These are phyloP conservation scores for Conticribra guillardii DNA, from an alignment of 108 stramenopile genomes.

Conservation along the genomic window DNA sequence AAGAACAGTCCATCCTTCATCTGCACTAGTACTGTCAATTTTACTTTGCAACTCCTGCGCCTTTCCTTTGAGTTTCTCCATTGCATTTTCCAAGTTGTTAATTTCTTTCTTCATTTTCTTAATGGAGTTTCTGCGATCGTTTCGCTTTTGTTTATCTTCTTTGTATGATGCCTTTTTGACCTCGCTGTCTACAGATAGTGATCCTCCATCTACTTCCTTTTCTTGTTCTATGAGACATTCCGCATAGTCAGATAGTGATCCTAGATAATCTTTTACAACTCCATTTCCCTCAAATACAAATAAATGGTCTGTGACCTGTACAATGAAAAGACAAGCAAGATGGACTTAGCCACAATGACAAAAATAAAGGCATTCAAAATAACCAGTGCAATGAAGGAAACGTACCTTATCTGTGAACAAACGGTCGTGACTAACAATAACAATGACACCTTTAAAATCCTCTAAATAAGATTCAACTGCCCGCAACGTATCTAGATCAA, in stretches of 20 bases:
- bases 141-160: constrained; percentile 69
- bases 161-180: constrained; percentile 60
- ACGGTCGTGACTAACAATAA: constrained; percentile 94
- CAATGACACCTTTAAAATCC: constrained; percentile 87
- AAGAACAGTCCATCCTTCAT: constrained; percentile 82
- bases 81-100: constrained; percentile 57
- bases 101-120: constrained; percentile 76
- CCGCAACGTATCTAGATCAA: constrained; percentile 81
- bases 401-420: constrained; percentile 87
- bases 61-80: constrained; percentile 68
- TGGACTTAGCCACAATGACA: no score
- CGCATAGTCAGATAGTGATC: constrained; percentile 82
- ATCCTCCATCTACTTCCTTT: constrained; percentile 25
- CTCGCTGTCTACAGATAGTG: constrained; percentile 4
- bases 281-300: constrained; percentile 90
- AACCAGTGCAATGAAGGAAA: no score
- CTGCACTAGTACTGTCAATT: constrained; percentile 60
- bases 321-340: no score
- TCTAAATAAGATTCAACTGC: constrained; percentile 84
- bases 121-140: constrained; percentile 63
- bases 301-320: constrained; percentile 83
- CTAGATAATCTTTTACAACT: constrained; percentile 80
- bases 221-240: constrained; percentile 79
- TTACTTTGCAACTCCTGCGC: constrained; percentile 52
- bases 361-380: no score